Evolutionary conservation across 23 red algal species (phyloP).

Genomic region (Pyropia yezoensis): DNA sequence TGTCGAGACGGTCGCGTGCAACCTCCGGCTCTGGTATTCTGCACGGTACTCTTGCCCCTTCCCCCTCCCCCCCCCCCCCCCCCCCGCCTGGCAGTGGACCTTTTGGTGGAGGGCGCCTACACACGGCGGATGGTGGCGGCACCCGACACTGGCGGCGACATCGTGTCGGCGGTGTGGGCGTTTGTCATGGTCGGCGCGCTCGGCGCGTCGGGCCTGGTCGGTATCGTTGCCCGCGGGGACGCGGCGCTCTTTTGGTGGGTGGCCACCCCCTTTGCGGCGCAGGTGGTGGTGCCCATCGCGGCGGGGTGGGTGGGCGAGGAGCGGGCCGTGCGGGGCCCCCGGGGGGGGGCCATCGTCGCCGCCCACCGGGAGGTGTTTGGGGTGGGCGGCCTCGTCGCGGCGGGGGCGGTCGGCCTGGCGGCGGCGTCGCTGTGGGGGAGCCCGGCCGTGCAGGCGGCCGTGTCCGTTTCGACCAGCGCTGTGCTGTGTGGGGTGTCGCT

Average conservation of each 20-base stretch:
- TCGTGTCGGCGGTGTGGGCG: slow-evolving; percentile 60
- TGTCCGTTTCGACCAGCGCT: slow-evolving; percentile 10
- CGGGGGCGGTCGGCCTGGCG: slow-evolving; percentile 29
- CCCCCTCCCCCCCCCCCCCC: too few species aligned
- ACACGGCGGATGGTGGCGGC: slow-evolving; percentile 36
- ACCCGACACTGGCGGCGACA: slow-evolving; percentile 44
- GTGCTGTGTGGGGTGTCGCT: slow-evolving; percentile 6
- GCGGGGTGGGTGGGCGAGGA: slow-evolving; percentile 36
- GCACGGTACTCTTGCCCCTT: too few species aligned
- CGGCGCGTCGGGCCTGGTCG: slow-evolving; percentile 30
- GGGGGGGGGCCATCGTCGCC: slow-evolving; percentile 15
- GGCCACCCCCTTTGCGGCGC: slow-evolving; percentile 38
- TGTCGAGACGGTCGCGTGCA: too few species aligned
- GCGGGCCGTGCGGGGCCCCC: background rate
- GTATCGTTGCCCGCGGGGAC: slow-evolving; percentile 39
- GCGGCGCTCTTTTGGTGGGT: slow-evolving; percentile 39
- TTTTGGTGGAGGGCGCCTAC: slow-evolving; percentile 54
- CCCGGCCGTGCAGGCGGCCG: slow-evolving; percentile 7
- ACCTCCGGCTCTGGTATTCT: too few species aligned
- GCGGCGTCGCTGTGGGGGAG: slow-evolving; percentile 19
- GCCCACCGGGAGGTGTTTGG: slow-evolving; percentile 37
- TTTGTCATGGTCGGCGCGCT: slow-evolving; percentile 40
- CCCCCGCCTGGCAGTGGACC: slow-evolving; percentile 25
- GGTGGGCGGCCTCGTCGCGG: slow-evolving; percentile 24
- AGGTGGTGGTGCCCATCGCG: slow-evolving; percentile 31